Percentiles rank a stretch among this genome's conserved stretches.
Evolutionary conservation across 768 basidiomycete species (phyloP).

Genomic region (Trametes gibbosa): DNA sequence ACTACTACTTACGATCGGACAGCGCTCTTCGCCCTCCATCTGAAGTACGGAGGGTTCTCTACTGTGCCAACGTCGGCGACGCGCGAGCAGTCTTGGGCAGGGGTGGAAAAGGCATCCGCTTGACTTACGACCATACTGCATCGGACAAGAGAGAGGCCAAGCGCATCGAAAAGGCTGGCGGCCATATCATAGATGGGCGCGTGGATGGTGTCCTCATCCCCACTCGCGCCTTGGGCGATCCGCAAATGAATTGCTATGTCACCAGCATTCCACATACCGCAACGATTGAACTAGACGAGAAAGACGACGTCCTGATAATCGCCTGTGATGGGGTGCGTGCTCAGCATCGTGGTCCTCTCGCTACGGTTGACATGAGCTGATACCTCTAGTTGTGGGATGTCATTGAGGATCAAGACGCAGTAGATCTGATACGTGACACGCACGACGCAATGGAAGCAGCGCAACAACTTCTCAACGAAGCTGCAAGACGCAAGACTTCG

Average conservation of each 20-base stretch:
- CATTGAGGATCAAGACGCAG: not conserved
- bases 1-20: not conserved
- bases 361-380: not conserved
- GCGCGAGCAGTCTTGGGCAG: conserved; percentile 92
- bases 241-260: conserved; percentile 99
- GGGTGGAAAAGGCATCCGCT: conserved; percentile 81
- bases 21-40: conserved; percentile 23
- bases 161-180: conserved; percentile 94
- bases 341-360: not conserved
- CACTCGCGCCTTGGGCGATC: conserved; percentile 92
- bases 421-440: not conserved
- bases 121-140: conserved; percentile 99
- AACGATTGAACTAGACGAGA: conserved; percentile 84
- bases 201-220: conserved; percentile 98
- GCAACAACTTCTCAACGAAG: not conserved
- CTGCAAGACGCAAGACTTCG: not conserved
- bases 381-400: conserved; percentile 2
- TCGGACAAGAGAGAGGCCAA: conserved; percentile 97
- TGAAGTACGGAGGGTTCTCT: conserved; percentile 72
- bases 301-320: conserved; percentile 92
- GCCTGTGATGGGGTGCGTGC: conserved; percentile 93
- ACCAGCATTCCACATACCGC: conserved; percentile 97
- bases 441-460: conserved; percentile 1
- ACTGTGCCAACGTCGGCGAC: conserved; percentile 96
- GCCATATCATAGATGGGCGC: conserved; percentile 96